Base-by-base conservation (phyloP, 371 early-diverging fungal genomes). In the Mortierella sp. region DNA sequence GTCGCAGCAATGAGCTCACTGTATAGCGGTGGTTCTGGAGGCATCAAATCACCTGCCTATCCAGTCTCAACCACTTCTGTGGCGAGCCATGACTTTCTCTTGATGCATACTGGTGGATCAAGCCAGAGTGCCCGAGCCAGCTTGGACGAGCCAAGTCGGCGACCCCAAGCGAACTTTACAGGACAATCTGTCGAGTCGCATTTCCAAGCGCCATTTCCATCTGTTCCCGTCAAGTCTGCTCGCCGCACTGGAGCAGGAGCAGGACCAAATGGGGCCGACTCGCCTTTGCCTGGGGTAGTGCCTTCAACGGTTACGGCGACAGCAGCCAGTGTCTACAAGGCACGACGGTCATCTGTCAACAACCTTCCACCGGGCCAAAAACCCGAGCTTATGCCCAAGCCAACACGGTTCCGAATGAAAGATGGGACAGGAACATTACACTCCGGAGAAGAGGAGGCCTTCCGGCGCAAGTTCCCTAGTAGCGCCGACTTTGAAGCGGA, bases 371-470 rank as follows among this genome's bases (percentile, higher is more conserved):
- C 63, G 2, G 79, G 79, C 29, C 72, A 72, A 18, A 79, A 79
- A 16, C 79, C 79, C 6, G 73, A 70, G 23, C 44, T 72, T 43
- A 16, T 79, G 51, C 79, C 79, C 46, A 79, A 79, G 52, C 79
- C 79, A 1, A 72, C 79, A 11, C 79, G 79, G 15, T 79, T 79
- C 67, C 56, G 73, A 50, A 79, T 79, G 79, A 79, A 69, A 63
- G 73, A 68, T 43, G 79, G 73, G 0, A 66, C 73, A n/a, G 79
- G 73, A 4, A 62, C 48, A 2, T n/a, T 79, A 7, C 62, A 29
- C 7, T 59, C 67, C 1, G 79, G 73, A 21, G 79, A 79, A 45
- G 79, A 79, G 14, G 79, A 79, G 19, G 79, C 79, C 0, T 79
- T 79, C 37, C 69, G 56, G 47, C 72, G 57, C 19, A 68, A 66